These are phyloP conservation scores for Ilex asprella DNA, from an alignment of 257 asterid genomes.

Conservation along the genomic window DNA sequence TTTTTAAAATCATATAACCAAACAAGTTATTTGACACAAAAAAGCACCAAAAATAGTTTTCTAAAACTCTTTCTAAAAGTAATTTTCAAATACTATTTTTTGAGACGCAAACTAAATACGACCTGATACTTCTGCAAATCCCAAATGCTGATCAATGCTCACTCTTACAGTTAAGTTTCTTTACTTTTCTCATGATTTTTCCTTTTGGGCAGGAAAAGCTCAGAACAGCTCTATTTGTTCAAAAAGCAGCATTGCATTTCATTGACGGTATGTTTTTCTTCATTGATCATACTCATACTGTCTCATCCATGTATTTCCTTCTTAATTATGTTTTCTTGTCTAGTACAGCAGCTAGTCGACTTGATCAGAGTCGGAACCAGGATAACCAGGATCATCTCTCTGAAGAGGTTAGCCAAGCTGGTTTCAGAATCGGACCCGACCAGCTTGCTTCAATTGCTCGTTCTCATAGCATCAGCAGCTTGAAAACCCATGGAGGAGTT, in stretches of 20 bases:
- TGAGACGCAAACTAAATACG: too few species aligned
- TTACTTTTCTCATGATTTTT: not conserved
- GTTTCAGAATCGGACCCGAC: not conserved
- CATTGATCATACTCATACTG: not conserved
- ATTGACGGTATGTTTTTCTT: conserved; percentile 47
- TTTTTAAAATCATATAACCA: too few species aligned
- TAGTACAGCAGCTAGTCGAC: conserved; percentile 32
- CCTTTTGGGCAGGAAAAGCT: conserved; percentile 57
- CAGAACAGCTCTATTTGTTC: conserved; percentile 62
- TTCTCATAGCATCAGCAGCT: not conserved
- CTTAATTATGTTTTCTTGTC: conserved; percentile 16
- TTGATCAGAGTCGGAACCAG: too few species aligned
- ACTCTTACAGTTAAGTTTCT: too few species aligned
- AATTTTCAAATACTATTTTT: too few species aligned
- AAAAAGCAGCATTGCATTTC: conserved; percentile 70
- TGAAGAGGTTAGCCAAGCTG: not conserved
- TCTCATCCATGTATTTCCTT: conserved; percentile 9
- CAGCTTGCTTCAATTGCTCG: not conserved
- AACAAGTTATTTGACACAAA: too few species aligned
- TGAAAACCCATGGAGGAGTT: not conserved
- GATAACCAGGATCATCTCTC: not conserved
- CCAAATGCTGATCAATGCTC: too few species aligned
- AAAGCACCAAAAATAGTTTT: too few species aligned
- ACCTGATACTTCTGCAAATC: too few species aligned
- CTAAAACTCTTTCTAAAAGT: too few species aligned